Evolutionary conservation across 2,329 filamentous ascomycete species (phyloP).

Genomic region (Ascochyta rabiei): DNA sequence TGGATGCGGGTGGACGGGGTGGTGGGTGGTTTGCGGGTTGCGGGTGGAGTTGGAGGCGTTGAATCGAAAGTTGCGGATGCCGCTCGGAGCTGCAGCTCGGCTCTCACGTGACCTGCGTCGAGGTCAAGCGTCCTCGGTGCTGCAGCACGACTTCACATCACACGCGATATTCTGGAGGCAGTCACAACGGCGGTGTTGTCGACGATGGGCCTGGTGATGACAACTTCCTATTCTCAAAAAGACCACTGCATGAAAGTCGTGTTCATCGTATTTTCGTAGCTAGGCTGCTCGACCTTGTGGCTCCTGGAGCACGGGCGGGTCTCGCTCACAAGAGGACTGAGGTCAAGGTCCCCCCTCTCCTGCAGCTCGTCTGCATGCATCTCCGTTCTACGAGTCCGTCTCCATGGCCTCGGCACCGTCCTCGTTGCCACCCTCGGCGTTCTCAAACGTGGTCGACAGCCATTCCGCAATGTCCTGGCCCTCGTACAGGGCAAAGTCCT

Average conservation of each 20-base stretch:
- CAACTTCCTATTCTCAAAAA: not conserved
- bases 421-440: conserved; percentile 47
- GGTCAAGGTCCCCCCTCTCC: not conserved
- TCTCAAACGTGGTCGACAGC: conserved; percentile 72
- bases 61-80: conserved; percentile 39
- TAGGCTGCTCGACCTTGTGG: conserved; percentile 5
- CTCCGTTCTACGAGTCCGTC: conserved; percentile 52
- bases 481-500: conserved; percentile 90
- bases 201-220: not conserved
- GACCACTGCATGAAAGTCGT: conserved; percentile 4
- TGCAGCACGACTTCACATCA: no score
- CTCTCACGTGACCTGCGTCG: conserved; percentile 20
- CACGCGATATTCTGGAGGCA: no score
- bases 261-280: conserved; percentile 34
- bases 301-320: not conserved
- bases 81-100: conserved; percentile 35
- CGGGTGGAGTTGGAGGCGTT: conserved; percentile 35
- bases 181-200: no score
- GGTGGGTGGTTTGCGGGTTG: conserved; percentile 31
- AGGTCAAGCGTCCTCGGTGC: not conserved
- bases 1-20: conserved; percentile 33
- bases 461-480: conserved; percentile 84
- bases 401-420: conserved; percentile 59
- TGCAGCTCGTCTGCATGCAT: conserved; percentile 1
- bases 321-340: not conserved